These are phyloP conservation scores for Triangularia verruculosa DNA, from an alignment of 2,329 filamentous ascomycete species.

Conservation along the genomic window DNA sequence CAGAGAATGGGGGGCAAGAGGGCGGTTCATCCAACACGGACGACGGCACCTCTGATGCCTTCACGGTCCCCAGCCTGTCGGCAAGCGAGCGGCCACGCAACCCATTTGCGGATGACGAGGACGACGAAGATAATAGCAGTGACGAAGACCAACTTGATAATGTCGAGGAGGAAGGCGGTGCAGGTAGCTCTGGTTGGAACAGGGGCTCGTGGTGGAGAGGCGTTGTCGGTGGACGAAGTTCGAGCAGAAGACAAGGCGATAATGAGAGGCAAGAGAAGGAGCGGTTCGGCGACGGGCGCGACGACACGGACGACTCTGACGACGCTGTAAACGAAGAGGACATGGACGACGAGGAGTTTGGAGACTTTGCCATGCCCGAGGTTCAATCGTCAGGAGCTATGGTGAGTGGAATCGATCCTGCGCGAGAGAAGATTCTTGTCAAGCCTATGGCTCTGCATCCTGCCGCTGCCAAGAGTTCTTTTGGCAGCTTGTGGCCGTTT, in stretches of 20 bases:
- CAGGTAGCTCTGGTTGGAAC: constrained; percentile 32
- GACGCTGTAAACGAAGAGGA: constrained; percentile 47
- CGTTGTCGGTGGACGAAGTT: constrained; percentile 29
- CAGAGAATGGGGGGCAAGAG: constrained; percentile 38
- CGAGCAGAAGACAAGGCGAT: constrained; percentile 14
- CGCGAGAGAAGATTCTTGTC: constrained; percentile 45
- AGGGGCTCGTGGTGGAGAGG: constrained; percentile 38
- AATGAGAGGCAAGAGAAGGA: constrained; percentile 25
- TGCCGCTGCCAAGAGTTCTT: constrained; percentile 28
- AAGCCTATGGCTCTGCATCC: constrained; percentile 55
- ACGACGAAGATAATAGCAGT: constrained; percentile 47
- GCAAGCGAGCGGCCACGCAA: constrained; percentile 40
- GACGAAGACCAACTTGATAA: constrained; percentile 43
- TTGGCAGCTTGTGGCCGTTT: constrained; percentile 59
- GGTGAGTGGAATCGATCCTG: constrained; percentile 28
- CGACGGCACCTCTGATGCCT: constrained; percentile 28
- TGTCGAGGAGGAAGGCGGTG: constrained; percentile 34
- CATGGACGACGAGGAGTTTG: constrained; percentile 63
- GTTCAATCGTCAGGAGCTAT: constrained; percentile 32
- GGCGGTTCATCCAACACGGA: constrained; percentile 36
- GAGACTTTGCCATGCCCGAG: constrained; percentile 66
- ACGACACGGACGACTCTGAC: constrained; percentile 31
- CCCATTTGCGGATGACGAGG: constrained; percentile 55
- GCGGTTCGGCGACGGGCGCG: constrained; percentile 37
- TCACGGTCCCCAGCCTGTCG: constrained; percentile 16